phyloP scores from a whole-genome alignment of 495 filamentous ascomycete genomes.

The Xylaria venustula region DNA sequence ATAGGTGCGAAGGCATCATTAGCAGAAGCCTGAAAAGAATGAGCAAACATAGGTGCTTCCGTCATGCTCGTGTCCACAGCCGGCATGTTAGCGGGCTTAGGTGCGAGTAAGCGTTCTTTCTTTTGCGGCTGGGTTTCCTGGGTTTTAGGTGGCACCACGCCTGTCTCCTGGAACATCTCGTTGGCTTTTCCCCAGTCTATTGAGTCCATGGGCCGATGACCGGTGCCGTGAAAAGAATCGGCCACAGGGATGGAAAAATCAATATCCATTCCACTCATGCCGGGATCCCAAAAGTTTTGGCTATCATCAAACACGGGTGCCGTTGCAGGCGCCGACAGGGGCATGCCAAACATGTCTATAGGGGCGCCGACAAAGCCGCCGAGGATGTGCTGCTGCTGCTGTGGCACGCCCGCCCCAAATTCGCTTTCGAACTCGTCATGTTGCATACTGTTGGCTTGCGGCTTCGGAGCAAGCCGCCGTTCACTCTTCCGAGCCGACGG shows the following conservation, averaged over 20 bases:
- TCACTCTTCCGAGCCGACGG: slow-evolving; percentile 49
- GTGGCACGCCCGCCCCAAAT: slow-evolving; percentile 38
- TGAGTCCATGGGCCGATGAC: slow-evolving; percentile 41
- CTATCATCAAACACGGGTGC: slow-evolving; percentile 66
- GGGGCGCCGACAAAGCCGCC: slow-evolving; percentile 34
- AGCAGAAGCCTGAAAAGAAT: slow-evolving; percentile 36
- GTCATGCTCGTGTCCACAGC: slow-evolving; percentile 34
- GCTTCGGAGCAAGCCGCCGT: slow-evolving; percentile 52
- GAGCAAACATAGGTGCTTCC: slow-evolving; percentile 38
- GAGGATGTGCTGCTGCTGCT: slow-evolving; percentile 37
- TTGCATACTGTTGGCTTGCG: slow-evolving; percentile 50
- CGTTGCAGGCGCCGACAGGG: slow-evolving; percentile 66
- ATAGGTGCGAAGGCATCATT: slow-evolving; percentile 44
- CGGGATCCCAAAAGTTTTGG: slow-evolving; percentile 73
- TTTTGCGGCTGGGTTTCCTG: slow-evolving; percentile 29
- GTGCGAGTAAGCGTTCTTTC: slow-evolving; percentile 34
- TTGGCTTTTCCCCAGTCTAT: slow-evolving; percentile 50
- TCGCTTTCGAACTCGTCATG: slow-evolving; percentile 49
- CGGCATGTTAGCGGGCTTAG: slow-evolving; percentile 36
- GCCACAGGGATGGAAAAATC: slow-evolving; percentile 45
- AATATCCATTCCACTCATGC: slow-evolving; percentile 54
- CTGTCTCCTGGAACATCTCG: slow-evolving; percentile 45
- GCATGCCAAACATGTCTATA: slow-evolving; percentile 61
- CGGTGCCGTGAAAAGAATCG: slow-evolving; percentile 35
- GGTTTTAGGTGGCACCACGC: slow-evolving; percentile 25